Evolutionary conservation across 768 basidiomycete genomes (phyloP), one percentile per base, ranked within the genome.

Genomic region (Porphyrellus cyaneotinctus): DNA sequence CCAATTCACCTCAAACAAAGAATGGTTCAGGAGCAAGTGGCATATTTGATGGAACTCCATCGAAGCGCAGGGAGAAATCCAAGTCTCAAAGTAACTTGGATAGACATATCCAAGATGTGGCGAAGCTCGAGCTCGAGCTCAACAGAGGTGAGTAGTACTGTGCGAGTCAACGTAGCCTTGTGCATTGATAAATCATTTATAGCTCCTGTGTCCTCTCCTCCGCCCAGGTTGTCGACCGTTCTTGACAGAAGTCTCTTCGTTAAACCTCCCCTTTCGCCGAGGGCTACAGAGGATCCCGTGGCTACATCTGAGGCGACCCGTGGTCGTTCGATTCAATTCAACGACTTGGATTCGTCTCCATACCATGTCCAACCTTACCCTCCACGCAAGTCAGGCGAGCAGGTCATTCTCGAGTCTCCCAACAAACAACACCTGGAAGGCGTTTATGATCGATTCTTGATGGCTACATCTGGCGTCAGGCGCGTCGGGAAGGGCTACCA

Each of bases 401-500:
- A 68, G 12, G 59, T 61, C 5, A 57, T 63, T 18, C 62, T 77
- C 11, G 81, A 84, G 52, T 77, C 84, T 0, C 84, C 85, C 0
- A 77, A 76, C 51, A 79, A 73, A 52, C 82, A 78, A 37, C 80
- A 78, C 42, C 62, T 87, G 24, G 88, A 91, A 71, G 81, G 81
- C 50, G 85, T 87, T 17, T 92, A 91, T 55, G 90, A 92, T 58
- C 81, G 85, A 37, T 85, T 91, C 73, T 74, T 91, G 26, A 87
- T 90, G 85, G 84, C 88, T 12, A 88, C 87, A 1, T 80, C 84
- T 2, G 85, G 86, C 24, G 88, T 92, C 36, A 90, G 84, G 63
- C 86, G 88, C 26, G 71, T 87, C 9, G 90, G 90, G 4, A 84
- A 81, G 61, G 89, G 90, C 8, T 91, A 91, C 60, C 87, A 91